Conservation (phyloP, 2,329 filamentous ascomycete species). For the Hansfordia pulvinata region DNA sequence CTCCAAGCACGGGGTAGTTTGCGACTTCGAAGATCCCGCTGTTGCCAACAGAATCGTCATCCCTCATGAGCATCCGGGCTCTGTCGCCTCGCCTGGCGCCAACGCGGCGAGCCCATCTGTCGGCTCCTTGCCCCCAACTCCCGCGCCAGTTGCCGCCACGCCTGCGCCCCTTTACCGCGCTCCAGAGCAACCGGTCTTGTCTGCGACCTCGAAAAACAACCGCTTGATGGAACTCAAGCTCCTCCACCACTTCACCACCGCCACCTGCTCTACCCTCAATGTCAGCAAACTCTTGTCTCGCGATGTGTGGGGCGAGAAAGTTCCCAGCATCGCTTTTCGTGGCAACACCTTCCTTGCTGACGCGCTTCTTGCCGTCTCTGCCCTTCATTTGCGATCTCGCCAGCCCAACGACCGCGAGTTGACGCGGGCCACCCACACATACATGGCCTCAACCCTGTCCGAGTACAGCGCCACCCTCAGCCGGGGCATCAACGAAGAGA, state of each 20-base stretch:
- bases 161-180: constrained; percentile 19
- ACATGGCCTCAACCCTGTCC: constrained; percentile 49
- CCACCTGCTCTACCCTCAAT: constrained; percentile 45
- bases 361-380: constrained; percentile 49
- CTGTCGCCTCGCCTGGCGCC: constrained; percentile 11
- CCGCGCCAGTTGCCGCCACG: constrained; percentile 12
- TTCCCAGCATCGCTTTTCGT: constrained; percentile 47
- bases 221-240: constrained; percentile 46
- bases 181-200: constrained; percentile 19
- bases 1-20: constrained; percentile 50
- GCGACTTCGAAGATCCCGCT: constrained; percentile 46
- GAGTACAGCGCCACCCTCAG: constrained; percentile 44
- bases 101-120: constrained; percentile 8
- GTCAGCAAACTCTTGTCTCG: constrained; percentile 35
- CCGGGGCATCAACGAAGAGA: constrained; percentile 40
- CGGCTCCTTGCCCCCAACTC: constrained; percentile 12
- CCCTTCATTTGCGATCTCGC: constrained; percentile 44
- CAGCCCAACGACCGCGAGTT: constrained; percentile 43
- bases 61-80: too few relatives aligned
- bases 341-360: constrained; percentile 46
- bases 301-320: constrained; percentile 44
- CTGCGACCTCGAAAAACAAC: constrained; percentile 22
- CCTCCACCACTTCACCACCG: constrained; percentile 50
- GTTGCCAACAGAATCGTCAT: constrained; percentile 31
- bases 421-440: constrained; percentile 48